Evolutionary conservation across 805 yeast genomes (phyloP), one percentile per base, ranked within the genome.

Genomic region (Saturnispora hagleri): DNA sequence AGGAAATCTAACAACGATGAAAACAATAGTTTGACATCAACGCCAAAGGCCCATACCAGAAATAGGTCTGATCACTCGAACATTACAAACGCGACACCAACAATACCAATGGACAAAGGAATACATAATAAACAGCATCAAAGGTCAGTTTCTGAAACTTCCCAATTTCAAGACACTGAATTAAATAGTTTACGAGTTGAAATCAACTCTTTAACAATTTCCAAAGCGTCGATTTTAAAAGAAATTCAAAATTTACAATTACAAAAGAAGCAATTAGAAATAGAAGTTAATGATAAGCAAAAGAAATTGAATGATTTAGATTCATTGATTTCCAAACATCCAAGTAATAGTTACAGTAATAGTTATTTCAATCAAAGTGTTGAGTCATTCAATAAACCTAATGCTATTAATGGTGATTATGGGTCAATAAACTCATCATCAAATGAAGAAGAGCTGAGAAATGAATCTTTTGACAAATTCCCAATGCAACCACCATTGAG

Each of bases 221-320:
- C 71, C 1, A 79, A 76, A 55, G 71, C 74, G 2, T 63, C 64
- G 5, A 57, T 83, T 35, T 52, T 69, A 20, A 70, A 68, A 43
- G 89, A 84, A 40, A 72, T 85, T 13, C 75, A 72, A 46, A 74
- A 69, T 18, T 68, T 89, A 55, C 73, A 68, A 31, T 54, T 58
- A 0, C 74, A 75, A 46, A 82, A 76, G 65, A 70, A 68, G 34
- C 64, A 67, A 17, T 65, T 88, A 48, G 68, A 66, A 46, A 55
- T 58, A 17, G 87, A 82, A 50, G 67, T 82, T 12, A 7, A 18
- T 2, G 66, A 60, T 5, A 57, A 55, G 48, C 55, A 56, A 15
- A 44, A 50, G n/a, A 40, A 22, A 12, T 48, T 57, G 18, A 56
- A 52, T 45, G 59, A 51, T 22, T 50, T 58, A 45, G 60, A 59